These are phyloP conservation scores for Patellaria atrata DNA, from an alignment of 495 filamentous ascomycete genomes.

Conservation along the genomic window DNA sequence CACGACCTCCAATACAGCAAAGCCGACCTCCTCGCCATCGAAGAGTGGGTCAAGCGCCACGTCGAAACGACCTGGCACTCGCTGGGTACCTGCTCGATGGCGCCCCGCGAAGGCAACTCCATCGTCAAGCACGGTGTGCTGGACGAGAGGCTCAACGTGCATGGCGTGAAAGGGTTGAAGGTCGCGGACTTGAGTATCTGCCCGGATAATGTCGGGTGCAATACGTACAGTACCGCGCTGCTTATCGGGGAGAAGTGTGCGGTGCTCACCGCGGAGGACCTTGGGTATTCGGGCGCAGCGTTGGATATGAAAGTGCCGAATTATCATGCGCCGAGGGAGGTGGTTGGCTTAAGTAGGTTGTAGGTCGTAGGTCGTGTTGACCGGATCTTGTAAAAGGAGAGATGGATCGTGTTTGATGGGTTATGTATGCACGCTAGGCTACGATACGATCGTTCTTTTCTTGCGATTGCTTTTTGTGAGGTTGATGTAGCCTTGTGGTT, in stretches of 20 bases:
- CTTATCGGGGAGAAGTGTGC: slow-evolving; percentile 77
- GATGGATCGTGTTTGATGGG: no score
- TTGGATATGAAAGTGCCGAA: slow-evolving; percentile 61
- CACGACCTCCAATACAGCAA: slow-evolving; percentile 51
- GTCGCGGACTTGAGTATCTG: slow-evolving; percentile 70
- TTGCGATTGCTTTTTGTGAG: no score
- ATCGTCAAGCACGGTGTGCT: slow-evolving; percentile 71
- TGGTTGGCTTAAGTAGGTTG: slow-evolving; percentile 28
- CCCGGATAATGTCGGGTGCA: slow-evolving; percentile 71
- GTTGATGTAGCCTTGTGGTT: no score
- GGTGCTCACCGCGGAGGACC: slow-evolving; percentile 54
- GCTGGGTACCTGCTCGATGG: slow-evolving; percentile 64
- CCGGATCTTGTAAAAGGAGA: no score
- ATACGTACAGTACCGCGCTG: slow-evolving; percentile 62
- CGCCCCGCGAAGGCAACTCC: slow-evolving; percentile 59
- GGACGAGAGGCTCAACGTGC: slow-evolving; percentile 66
- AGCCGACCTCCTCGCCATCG: slow-evolving; percentile 52
- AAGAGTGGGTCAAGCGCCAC: slow-evolving; percentile 64
- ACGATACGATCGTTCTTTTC: no score
- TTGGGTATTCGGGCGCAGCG: slow-evolving; percentile 58
- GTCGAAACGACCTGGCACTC: slow-evolving; percentile 71
- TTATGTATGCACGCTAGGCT: no score
- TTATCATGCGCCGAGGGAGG: slow-evolving; percentile 33
- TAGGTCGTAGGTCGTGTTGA: no score
- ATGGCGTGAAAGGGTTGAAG: slow-evolving; percentile 69